Conservation (phyloP, 2,329 filamentous ascomycete species). For the Thelonectria rubi region DNA sequence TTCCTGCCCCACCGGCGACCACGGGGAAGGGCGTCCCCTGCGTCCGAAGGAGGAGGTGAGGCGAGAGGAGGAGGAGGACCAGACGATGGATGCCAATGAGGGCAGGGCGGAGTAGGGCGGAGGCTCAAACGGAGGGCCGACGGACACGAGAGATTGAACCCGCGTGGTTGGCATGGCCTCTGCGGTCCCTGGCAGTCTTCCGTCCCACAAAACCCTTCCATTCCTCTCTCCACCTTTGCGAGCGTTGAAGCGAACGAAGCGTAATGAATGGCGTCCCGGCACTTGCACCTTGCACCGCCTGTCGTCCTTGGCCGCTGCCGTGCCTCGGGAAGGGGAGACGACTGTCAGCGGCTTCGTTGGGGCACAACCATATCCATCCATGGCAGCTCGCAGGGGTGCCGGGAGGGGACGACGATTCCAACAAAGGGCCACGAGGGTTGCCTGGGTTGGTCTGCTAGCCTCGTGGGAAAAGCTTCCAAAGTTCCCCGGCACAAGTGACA, state of each 20-base stretch:
- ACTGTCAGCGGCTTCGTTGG: background rate
- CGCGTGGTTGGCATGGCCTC: constrained; percentile 3
- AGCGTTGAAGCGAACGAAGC: constrained; percentile 3
- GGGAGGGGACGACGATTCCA: background rate
- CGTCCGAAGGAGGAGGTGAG: constrained; percentile 1
- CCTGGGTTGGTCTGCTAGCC: constrained; percentile 8
- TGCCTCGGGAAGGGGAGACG: background rate
- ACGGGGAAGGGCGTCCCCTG: constrained; percentile 35
- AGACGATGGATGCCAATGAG: background rate
- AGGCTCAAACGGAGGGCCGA: background rate
- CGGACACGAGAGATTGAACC: background rate
- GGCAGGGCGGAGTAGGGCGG: no score
- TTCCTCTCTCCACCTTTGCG: constrained; percentile 1
- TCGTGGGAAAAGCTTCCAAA: constrained; percentile 11
- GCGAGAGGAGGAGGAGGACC: background rate
- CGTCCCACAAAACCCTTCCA: constrained; percentile 19
- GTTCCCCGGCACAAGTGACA: constrained; percentile 20
- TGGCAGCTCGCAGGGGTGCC: constrained; percentile 14
- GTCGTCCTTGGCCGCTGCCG: constrained; percentile 17
- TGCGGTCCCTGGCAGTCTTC: constrained; percentile 8
- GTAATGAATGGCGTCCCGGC: constrained; percentile 17
- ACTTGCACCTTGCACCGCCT: constrained; percentile 13
- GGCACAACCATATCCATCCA: background rate
- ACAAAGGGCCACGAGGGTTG: no score
- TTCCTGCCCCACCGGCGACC: constrained; percentile 35